A percentile compares a stretch with the other conserved stretches of the same genome.
phyloP scores from a whole-genome alignment of 257 asterid species.

The Avicennia marina region DNA sequence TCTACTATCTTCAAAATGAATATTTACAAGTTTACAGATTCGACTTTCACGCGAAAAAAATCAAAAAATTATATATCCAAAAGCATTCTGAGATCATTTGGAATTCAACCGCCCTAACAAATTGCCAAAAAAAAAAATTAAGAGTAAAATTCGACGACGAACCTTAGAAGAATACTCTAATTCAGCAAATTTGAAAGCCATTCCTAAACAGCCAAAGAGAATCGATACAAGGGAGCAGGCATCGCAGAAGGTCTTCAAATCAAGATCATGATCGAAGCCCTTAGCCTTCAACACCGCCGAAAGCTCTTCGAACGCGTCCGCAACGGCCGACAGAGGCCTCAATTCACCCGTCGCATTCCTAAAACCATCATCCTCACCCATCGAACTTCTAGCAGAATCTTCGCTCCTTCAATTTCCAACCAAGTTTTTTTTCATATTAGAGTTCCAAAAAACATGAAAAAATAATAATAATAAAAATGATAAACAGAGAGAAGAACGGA shows the following conservation, averaged over 20 bases:
- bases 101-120: background rate
- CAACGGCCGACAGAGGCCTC: conserved; percentile 73
- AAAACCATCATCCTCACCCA: conserved; percentile 44
- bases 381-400: conserved; percentile 18
- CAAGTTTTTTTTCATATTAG: background rate
- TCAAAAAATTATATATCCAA: background rate
- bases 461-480: too few relatives aligned
- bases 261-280: conserved; percentile 46
- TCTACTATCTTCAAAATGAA: too few relatives aligned
- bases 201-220: conserved; percentile 80
- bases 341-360: conserved; percentile 32
- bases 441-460: background rate
- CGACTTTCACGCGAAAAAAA: background rate
- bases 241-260: conserved; percentile 73
- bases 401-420: conserved; percentile 34
- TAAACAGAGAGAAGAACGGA: too few relatives aligned
- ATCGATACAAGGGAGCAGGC: conserved; percentile 89
- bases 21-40: too few relatives aligned
- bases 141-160: too few relatives aligned
- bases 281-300: conserved; percentile 42
- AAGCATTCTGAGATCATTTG: background rate
- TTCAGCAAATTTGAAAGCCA: conserved; percentile 93
- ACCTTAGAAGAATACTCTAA: conserved; percentile 84
- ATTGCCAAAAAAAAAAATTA: conserved; percentile 1
- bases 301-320: conserved; percentile 89